phyloP scores from a whole-genome alignment of 2,329 filamentous ascomycete species.

The Penicillium occitanis region DNA sequence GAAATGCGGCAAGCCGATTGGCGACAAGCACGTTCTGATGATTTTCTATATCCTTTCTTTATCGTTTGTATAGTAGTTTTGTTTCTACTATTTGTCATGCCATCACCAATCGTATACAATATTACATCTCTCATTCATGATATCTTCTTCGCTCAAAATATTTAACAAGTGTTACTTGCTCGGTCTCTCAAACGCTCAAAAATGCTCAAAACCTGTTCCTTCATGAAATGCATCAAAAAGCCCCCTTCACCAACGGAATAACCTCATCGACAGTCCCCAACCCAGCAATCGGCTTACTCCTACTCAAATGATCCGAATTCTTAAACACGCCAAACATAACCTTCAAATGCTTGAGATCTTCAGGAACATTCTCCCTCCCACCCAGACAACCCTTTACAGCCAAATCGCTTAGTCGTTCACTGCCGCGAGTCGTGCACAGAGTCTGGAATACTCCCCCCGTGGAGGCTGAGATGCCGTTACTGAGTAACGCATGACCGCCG shows the following conservation, averaged over 20 bases:
- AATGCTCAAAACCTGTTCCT: neutral
- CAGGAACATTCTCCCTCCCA: constrained; percentile 24
- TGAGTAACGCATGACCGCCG: constrained; percentile 17
- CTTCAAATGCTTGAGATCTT: constrained; percentile 21
- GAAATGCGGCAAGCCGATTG: constrained; percentile 90
- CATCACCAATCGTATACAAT: neutral
- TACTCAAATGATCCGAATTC: neutral
- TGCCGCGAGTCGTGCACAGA: constrained; percentile 19
- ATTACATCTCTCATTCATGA: neutral
- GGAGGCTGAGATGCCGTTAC: constrained; percentile 22
- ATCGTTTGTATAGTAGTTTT: constrained; percentile 18
- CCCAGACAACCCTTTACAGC: constrained; percentile 21
- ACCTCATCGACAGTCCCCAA: constrained; percentile 16
- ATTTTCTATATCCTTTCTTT: constrained; percentile 23
- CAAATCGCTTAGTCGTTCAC: constrained; percentile 17
- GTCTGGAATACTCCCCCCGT: constrained; percentile 21
- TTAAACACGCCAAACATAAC: constrained; percentile 24
- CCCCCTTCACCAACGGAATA: constrained; percentile 16
- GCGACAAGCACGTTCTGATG: constrained; percentile 85
- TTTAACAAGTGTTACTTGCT: neutral
- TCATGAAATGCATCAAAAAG: neutral
- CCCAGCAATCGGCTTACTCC: constrained; percentile 5
- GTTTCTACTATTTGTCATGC: constrained; percentile 10
- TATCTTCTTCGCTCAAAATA: neutral
- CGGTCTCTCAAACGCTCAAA: neutral